phyloP scores from a whole-genome alignment of 345 rosid genomes.

The Syzygium aromaticum region DNA sequence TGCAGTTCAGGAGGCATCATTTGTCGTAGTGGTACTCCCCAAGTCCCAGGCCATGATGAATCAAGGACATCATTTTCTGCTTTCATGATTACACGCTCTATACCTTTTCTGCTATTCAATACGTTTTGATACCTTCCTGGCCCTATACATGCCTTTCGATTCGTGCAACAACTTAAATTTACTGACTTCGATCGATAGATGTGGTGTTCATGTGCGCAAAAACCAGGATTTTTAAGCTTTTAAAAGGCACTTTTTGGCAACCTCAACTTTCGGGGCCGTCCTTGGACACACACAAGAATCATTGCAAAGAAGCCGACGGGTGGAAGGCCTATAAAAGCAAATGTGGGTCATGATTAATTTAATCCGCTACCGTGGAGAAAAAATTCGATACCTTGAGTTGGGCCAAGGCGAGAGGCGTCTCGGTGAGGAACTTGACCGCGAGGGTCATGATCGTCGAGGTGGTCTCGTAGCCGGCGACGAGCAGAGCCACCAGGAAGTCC shows the following conservation, averaged over 20 bases:
- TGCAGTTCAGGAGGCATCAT: conserved; percentile 26
- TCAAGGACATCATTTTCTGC: conserved; percentile 58
- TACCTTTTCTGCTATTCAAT: conserved; percentile 25
- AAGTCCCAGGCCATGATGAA: conserved; percentile 84
- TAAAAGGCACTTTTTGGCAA: neutral
- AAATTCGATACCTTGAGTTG: conserved; percentile 56
- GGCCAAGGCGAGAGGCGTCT: conserved; percentile 82
- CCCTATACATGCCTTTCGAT: neutral
- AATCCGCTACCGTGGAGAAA: neutral
- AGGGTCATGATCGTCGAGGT: conserved; percentile 96
- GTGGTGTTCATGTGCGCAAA: neutral
- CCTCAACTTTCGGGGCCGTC: neutral
- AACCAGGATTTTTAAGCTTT: neutral
- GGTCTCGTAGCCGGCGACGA: conserved; percentile 97
- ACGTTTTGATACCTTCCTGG: neutral
- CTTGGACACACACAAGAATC: neutral
- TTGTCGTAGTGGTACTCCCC: conserved; percentile 29
- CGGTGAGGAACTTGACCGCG: conserved; percentile 86
- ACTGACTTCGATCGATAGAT: neutral
- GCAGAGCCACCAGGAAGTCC: conserved; percentile 78
- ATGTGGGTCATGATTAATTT: neutral
- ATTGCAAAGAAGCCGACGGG: neutral
- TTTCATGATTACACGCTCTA: conserved; percentile 61
- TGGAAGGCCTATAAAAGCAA: neutral
- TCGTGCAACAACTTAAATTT: neutral